Evolutionary conservation across 495 filamentous ascomycete genomes (phyloP).

Genomic region (Penicillium atrosanguineum): DNA sequence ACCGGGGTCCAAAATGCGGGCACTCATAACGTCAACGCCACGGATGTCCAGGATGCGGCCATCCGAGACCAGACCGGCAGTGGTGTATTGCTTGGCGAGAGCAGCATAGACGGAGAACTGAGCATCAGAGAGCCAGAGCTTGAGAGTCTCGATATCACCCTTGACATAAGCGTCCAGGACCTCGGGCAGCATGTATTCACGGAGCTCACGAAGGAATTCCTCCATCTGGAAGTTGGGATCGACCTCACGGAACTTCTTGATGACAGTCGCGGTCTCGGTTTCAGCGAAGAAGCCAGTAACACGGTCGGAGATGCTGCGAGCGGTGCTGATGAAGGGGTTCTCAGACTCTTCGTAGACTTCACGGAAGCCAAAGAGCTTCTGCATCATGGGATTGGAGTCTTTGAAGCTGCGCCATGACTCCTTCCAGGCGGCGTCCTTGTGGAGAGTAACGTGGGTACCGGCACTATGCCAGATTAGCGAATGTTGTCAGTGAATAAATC

Average conservation of each 20-base stretch:
- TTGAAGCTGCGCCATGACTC: conserved; percentile 92
- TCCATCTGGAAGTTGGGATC: conserved; percentile 95
- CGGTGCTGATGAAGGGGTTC: conserved; percentile 90
- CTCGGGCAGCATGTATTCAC: conserved; percentile 96
- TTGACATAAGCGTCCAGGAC: conserved; percentile 98
- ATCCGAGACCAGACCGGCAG: conserved; percentile 87
- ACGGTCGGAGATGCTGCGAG: conserved; percentile 87
- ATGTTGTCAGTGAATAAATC: background rate
- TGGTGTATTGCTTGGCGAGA: conserved; percentile 89
- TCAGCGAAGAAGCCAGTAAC: conserved; percentile 96
- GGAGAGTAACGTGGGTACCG: conserved; percentile 87
- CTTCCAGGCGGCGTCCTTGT: conserved; percentile 96
- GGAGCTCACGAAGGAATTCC: conserved; percentile 86
- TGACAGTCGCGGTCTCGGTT: conserved; percentile 94
- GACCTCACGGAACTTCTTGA: conserved; percentile 97
- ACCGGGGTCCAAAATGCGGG: conserved; percentile 91
- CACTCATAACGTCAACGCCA: conserved; percentile 84
- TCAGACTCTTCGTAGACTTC: conserved; percentile 90
- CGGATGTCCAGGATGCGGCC: conserved; percentile 93
- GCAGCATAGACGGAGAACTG: conserved; percentile 95
- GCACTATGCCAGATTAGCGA: conserved; percentile 57
- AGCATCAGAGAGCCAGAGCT: conserved; percentile 91
- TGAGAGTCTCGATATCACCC: conserved; percentile 85
- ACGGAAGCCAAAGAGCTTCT: conserved; percentile 80
- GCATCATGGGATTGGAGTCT: conserved; percentile 83